Evolutionary conservation across 768 basidiomycete species (phyloP).

Genomic region (Tephrocybe rancida): DNA sequence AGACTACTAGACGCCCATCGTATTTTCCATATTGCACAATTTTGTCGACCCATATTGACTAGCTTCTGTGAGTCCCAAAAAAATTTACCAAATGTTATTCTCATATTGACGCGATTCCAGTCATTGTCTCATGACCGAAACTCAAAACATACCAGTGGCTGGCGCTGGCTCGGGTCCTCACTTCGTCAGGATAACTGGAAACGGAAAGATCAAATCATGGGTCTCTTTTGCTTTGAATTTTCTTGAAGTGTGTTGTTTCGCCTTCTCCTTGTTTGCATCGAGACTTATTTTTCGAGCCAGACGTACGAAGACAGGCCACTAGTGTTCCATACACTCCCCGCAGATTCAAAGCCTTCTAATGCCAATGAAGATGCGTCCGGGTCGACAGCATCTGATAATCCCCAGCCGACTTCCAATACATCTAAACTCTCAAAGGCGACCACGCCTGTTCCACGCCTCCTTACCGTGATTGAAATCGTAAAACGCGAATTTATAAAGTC

Average conservation of each 20-base stretch:
- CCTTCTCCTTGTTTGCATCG: neutral
- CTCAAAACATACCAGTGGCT: neutral
- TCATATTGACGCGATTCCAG: neutral
- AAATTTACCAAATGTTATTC: too few species aligned
- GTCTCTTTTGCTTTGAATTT: constrained; percentile 55
- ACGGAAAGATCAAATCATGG: constrained; percentile 57
- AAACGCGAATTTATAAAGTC: constrained; percentile 76
- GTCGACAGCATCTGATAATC: constrained; percentile 6
- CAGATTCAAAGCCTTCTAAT: constrained; percentile 15
- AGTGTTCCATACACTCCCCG: constrained; percentile 62
- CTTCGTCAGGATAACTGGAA: constrained; percentile 53
- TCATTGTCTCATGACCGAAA: constrained; percentile 2
- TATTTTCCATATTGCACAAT: too few species aligned
- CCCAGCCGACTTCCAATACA: neutral
- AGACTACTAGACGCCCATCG: too few species aligned
- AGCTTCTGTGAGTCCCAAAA: too few species aligned
- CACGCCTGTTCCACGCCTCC: constrained; percentile 57
- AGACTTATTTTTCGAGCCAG: constrained; percentile 27
- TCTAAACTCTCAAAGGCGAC: constrained; percentile 34
- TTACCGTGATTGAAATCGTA: constrained; percentile 82
- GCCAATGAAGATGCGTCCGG: neutral
- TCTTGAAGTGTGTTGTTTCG: constrained; percentile 44
- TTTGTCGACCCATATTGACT: too few species aligned
- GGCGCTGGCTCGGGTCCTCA: constrained; percentile 18
- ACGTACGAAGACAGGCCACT: constrained; percentile 50